Evolutionary conservation across 768 basidiomycete species (phyloP), one percentile per base, ranked within the genome.

Genomic region (Favolaschia claudopus): DNA sequence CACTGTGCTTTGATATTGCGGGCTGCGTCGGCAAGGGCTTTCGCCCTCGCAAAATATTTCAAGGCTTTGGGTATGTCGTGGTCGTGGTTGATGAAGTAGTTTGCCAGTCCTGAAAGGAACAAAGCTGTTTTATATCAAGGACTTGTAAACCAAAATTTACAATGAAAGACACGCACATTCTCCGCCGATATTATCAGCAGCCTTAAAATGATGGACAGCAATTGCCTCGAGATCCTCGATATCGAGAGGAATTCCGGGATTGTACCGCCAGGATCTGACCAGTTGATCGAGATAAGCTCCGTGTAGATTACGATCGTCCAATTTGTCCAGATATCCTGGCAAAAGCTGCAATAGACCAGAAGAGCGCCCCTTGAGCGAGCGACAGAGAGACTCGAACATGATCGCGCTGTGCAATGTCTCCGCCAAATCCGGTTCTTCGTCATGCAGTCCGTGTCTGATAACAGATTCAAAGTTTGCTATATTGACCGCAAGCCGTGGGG

Each of bases 391-490:
- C 22, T 60, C 59, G 10, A 55, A 60, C 2, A 7, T 28, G 12
- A 55, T 37, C 12, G 55, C 55, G 28, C 59, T 60, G 10, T 55
- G 13, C 15, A 60, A 6, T 8, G 59, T 60, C 7, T 60, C 32
- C 7, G 31, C 17, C 28, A 60, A 47, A 43, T 60, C 59, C 6
- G 53, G 52, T 13, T 60, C 59, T 10, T 55, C 28, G 29, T 27
- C 20, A 37, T 55, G 4, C 46, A 60, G 45, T 24, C 59, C 59
- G 42, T 49, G 37, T 0, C 25, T 14, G 12, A 61, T 46, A 13
- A 60, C 53, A 2, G 54, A 10, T 2, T 44, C 33, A 7, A 61
- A 43, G 31, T 61, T 61, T 3, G 54, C 60, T 1, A 51, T 17
- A 46, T 61, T 61, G 17, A 40, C 47, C 13, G 42, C 36, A 4